Evolutionary conservation across 2,329 filamentous ascomycete genomes (phyloP).

Genomic region (Didymella keratinophila): DNA sequence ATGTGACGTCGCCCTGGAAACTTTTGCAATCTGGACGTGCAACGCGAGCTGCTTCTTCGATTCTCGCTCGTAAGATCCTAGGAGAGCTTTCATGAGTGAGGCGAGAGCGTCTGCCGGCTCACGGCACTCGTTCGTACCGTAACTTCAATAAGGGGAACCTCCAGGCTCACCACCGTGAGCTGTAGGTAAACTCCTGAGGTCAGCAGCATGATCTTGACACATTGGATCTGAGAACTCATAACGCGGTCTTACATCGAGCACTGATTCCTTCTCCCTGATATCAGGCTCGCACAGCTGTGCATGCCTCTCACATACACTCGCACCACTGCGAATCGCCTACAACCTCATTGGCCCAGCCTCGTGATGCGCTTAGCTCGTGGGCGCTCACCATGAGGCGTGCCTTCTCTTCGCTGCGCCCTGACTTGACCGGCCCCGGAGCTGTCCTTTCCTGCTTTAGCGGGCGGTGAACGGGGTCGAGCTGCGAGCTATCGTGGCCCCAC

Average conservation of each 20-base stretch:
- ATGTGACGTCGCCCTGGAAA: background rate
- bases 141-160: no score
- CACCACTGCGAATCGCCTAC: background rate
- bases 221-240: background rate
- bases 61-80: background rate
- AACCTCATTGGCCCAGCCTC: background rate
- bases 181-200: background rate
- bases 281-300: background rate
- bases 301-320: background rate
- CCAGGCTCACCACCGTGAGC: background rate
- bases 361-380: background rate
- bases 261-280: background rate
- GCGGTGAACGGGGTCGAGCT: constrained; percentile 27
- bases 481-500: constrained; percentile 13
- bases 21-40: background rate
- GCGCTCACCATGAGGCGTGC: constrained; percentile 9
- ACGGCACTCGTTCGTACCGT: no score
- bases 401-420: background rate
- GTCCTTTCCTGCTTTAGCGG: constrained; percentile 15
- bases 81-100: no score
- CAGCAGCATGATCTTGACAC: background rate
- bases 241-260: background rate
- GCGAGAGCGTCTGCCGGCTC: no score
- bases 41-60: background rate
- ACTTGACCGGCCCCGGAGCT: background rate